These are phyloP conservation scores for Tolypocladium pustulatum DNA, from an alignment of 2,329 filamentous ascomycete genomes.

Conservation along the genomic window DNA sequence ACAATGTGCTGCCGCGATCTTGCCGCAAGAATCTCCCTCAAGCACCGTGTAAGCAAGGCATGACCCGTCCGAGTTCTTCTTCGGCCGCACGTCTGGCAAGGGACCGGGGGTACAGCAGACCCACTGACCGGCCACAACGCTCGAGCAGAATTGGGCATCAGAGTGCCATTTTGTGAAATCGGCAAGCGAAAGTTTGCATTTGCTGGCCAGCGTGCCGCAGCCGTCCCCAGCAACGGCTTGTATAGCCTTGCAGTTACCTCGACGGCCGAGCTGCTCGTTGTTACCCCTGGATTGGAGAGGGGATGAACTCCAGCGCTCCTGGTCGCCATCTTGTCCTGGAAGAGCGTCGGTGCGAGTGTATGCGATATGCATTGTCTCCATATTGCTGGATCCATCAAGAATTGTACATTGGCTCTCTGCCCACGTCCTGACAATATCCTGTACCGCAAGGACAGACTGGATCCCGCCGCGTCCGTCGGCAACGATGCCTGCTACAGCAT, in stretches of 20 bases:
- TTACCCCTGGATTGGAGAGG: background rate
- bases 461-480: background rate
- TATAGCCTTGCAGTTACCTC: background rate
- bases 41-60: too few species aligned
- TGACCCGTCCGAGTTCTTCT: too few species aligned
- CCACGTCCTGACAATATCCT: background rate
- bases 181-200: slow-evolving; percentile 25
- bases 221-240: slow-evolving; percentile 16
- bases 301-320: background rate
- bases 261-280: background rate
- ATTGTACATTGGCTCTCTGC: background rate
- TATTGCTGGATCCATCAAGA: background rate
- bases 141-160: slow-evolving; percentile 8
- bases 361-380: background rate
- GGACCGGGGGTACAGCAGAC: slow-evolving; percentile 26
- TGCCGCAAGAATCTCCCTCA: too few species aligned
- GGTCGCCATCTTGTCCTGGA: background rate
- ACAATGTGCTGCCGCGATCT: too few species aligned
- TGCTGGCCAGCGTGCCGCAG: slow-evolving; percentile 24
- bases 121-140: slow-evolving; percentile 14
- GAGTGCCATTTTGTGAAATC: slow-evolving; percentile 29
- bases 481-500: background rate
- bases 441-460: background rate
- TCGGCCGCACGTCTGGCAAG: too few species aligned
- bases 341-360: background rate